A percentile compares a stretch with the other conserved stretches of the same genome.
Evolutionary conservation across 2,329 filamentous ascomycete genomes (phyloP).

Genomic region (Orbilia brochopaga): DNA sequence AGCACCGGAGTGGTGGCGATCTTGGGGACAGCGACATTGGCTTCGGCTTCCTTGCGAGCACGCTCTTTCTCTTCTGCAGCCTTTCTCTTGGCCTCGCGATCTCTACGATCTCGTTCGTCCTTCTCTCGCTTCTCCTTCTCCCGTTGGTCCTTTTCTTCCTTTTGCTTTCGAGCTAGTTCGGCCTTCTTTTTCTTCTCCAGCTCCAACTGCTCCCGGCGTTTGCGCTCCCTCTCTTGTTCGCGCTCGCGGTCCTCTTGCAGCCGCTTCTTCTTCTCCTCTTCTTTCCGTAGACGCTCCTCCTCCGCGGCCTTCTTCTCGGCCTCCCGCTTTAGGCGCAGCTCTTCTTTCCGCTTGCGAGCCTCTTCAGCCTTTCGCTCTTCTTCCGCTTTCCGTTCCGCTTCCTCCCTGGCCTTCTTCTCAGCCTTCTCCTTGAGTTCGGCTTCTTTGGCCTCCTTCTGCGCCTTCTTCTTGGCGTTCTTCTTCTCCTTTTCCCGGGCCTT

Average conservation of each 20-base stretch:
- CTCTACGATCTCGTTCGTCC: constrained; percentile 68
- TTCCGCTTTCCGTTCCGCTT: constrained; percentile 74
- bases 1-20: constrained; percentile 67
- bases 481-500: constrained; percentile 93
- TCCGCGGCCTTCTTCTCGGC: constrained; percentile 88
- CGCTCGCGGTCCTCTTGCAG: constrained; percentile 83
- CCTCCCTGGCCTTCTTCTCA: constrained; percentile 85
- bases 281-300: constrained; percentile 82
- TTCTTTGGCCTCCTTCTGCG: constrained; percentile 86
- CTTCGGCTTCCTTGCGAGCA: constrained; percentile 67
- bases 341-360: constrained; percentile 79
- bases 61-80: constrained; percentile 60
- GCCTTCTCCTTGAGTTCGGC: constrained; percentile 89
- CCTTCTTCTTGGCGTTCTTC: constrained; percentile 89
- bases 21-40: constrained; percentile 57
- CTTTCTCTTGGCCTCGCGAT: constrained; percentile 62
- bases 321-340: constrained; percentile 89
- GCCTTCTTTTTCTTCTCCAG: constrained; percentile 83
- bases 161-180: constrained; percentile 79
- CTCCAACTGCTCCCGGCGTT: constrained; percentile 78
- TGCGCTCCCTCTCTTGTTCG: constrained; percentile 84
- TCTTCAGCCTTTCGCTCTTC: constrained; percentile 83
- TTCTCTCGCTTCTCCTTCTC: constrained; percentile 65
- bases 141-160: constrained; percentile 73
- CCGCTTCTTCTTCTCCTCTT: constrained; percentile 80